These are phyloP conservation scores for Diplosphaera chodatii DNA, from an alignment of 139 green algal species.

Conservation along the genomic window DNA sequence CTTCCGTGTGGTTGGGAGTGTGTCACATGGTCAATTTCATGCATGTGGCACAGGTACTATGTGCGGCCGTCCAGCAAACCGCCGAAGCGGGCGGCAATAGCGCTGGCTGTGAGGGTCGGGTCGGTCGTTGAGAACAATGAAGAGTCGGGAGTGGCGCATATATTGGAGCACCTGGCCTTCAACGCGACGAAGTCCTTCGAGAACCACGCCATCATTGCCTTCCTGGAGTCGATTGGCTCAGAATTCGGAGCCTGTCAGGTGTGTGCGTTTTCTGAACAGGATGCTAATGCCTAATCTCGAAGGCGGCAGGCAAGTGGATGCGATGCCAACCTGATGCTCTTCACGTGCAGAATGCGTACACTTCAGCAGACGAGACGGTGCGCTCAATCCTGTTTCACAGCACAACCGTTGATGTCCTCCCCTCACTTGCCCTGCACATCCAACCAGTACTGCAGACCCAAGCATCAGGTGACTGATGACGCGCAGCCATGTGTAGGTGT, in stretches of 20 bases:
- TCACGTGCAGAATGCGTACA: constrained; percentile 68
- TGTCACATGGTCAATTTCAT: too few species aligned
- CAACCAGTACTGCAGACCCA: too few species aligned
- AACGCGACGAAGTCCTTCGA: constrained; percentile 25
- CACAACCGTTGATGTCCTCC: too few species aligned
- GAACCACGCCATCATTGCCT: constrained; percentile 78
- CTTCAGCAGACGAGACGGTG: constrained; percentile 42
- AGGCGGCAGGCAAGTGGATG: too few species aligned
- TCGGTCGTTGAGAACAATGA: constrained; percentile 61
- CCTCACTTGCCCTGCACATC: too few species aligned
- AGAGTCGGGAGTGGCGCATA: constrained; percentile 74
- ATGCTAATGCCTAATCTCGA: too few species aligned
- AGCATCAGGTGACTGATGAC: too few species aligned
- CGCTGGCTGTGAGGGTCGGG: constrained; percentile 55
- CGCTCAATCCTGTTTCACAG: too few species aligned
- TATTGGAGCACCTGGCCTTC: constrained; percentile 73
- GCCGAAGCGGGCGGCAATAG: constrained; percentile 54
- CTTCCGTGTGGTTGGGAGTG: neutral
- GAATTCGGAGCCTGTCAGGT: constrained; percentile 75
- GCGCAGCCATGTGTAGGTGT: too few species aligned
- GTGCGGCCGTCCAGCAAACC: constrained; percentile 62
- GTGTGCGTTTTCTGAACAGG: too few species aligned
- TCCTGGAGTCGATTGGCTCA: constrained; percentile 79
- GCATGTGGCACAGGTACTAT: constrained; percentile 65
- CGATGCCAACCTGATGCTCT: too few species aligned